phyloP scores from a whole-genome alignment of 2,329 filamentous ascomycete species.

The Beauveria varroae region DNA sequence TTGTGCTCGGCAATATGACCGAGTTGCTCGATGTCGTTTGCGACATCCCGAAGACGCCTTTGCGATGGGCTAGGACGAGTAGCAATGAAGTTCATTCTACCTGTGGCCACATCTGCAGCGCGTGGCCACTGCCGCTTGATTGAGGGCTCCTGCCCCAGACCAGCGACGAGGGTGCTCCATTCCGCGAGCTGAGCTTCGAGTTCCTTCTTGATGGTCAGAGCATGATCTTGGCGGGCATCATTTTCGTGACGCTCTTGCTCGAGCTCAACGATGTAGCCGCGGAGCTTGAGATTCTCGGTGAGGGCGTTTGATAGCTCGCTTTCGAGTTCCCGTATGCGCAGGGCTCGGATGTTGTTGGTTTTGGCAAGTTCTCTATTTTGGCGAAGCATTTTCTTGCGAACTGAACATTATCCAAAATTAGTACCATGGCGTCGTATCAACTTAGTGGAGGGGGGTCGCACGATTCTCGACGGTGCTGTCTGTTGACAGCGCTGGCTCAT shows the following conservation, averaged over 20 bases:
- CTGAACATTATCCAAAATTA: conserved; percentile 35
- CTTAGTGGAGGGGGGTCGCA: conserved; percentile 35
- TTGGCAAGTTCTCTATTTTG: conserved; percentile 80
- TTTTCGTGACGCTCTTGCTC: conserved; percentile 60
- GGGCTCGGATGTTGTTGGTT: conserved; percentile 68
- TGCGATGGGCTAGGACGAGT: conserved; percentile 42
- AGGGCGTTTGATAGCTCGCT: conserved; percentile 67
- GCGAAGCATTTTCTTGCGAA: conserved; percentile 70
- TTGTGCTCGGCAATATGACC: conserved; percentile 62
- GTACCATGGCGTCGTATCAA: neutral
- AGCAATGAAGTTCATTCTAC: conserved; percentile 32
- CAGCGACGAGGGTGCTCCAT: conserved; percentile 58
- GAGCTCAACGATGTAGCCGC: conserved; percentile 61
- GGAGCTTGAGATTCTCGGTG: conserved; percentile 70
- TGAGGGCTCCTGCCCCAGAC: conserved; percentile 55
- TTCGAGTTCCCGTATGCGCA: conserved; percentile 70
- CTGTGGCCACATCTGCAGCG: conserved; percentile 33
- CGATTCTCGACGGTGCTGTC: conserved; percentile 61
- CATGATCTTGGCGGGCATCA: conserved; percentile 52
- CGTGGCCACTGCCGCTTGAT: conserved; percentile 38
- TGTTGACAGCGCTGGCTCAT: conserved; percentile 61
- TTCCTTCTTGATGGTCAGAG: conserved; percentile 60
- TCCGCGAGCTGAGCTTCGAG: conserved; percentile 67
- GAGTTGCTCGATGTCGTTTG: conserved; percentile 44
- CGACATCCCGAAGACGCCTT: conserved; percentile 48